A percentile compares a stretch with the other conserved stretches of the same genome.
These are phyloP conservation scores for Scheffersomyces segobiensis DNA, from an alignment of 1,139 yeast genomes.

Conservation along the genomic window DNA sequence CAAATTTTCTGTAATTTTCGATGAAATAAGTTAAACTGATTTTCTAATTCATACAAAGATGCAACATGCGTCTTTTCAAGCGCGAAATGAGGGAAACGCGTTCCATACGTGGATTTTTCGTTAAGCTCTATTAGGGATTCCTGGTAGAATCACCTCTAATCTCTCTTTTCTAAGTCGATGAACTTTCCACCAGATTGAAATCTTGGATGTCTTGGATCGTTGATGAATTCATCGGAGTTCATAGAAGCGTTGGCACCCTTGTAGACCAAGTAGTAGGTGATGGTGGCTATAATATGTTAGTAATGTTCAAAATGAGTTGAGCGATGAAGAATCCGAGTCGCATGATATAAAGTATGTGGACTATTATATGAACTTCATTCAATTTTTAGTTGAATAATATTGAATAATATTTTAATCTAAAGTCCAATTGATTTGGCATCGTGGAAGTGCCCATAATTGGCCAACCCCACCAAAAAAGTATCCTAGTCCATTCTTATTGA, in stretches of 20 bases:
- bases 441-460: too few species aligned
- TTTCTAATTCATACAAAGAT: background rate
- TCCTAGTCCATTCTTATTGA: too few species aligned
- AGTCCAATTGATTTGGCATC: too few species aligned
- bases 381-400: too few species aligned
- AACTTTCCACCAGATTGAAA: conserved; percentile 52
- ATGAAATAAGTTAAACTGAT: background rate
- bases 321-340: background rate
- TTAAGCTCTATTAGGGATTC: background rate
- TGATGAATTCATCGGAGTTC: conserved; percentile 52
- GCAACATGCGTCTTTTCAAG: background rate
- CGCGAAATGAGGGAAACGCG: background rate
- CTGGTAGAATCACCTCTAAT: conserved; percentile 12
- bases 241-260: conserved; percentile 44
- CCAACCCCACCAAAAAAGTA: too few species aligned
- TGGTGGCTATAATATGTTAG: conserved; percentile 34
- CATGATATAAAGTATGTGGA: background rate
- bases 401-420: too few species aligned
- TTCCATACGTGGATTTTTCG: background rate
- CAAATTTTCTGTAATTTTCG: background rate
- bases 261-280: conserved; percentile 45
- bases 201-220: conserved; percentile 59
- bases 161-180: conserved; percentile 46
- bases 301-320: conserved; percentile 1
- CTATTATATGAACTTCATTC: background rate